A percentile compares a stretch with the other conserved stretches of the same genome.
Conservation (phyloP, 805 yeast species). For the Ogataea neopini region DNA sequence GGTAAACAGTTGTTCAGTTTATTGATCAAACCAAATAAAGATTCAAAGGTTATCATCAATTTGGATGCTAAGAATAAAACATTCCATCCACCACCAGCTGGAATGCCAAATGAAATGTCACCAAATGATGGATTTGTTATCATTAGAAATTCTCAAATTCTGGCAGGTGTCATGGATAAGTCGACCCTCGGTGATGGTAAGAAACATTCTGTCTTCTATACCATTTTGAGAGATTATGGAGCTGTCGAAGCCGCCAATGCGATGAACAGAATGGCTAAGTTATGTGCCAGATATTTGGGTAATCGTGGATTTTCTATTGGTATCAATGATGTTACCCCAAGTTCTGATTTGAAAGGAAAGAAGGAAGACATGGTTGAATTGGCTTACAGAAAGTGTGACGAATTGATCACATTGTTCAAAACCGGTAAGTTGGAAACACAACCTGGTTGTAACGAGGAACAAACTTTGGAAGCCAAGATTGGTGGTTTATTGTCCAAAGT, state of each 20-base stretch:
- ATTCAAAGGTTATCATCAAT: constrained; percentile 81
- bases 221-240: constrained; percentile 95
- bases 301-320: constrained; percentile 97
- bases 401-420: constrained; percentile 73
- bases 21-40: constrained; percentile 77
- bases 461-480: constrained; percentile 95
- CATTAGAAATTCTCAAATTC: constrained; percentile 83
- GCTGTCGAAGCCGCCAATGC: constrained; percentile 93
- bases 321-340: constrained; percentile 96
- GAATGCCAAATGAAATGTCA: constrained; percentile 89
- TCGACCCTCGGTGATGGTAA: constrained; percentile 97
- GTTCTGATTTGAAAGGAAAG: constrained; percentile 65
- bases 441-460: constrained; percentile 99
- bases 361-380: constrained; percentile 88
- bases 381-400: constrained; percentile 91
- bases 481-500: constrained; percentile 96
- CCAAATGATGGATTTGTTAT: constrained; percentile 95
- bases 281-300: constrained; percentile 94
- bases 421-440: constrained; percentile 93
- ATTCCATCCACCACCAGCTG: constrained; percentile 69
- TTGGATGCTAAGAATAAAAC: constrained; percentile 95
- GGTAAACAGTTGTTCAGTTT: constrained; percentile 94
- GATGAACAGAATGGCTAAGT: constrained; percentile 99
- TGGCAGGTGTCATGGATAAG: constrained; percentile 97
- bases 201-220: constrained; percentile 93